Evolutionary conservation across 257 asterid species (phyloP).

Genomic region (Catharanthus roseus): DNA sequence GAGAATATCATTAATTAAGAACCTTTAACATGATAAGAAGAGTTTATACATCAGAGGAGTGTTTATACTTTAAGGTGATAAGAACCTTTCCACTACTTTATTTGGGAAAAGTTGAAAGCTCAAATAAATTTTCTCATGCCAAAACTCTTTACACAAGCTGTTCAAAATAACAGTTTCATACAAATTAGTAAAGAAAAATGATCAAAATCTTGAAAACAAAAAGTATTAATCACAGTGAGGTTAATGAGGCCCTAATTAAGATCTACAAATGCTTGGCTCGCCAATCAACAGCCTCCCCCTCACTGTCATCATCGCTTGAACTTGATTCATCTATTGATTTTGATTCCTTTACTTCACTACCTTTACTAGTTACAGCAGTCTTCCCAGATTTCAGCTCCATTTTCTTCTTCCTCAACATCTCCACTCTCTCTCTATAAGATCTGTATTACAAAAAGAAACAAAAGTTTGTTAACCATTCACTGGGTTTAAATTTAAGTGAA

Average conservation of each 20-base stretch:
- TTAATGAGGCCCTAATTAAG: neutral
- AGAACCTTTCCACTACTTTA: too few relatives aligned
- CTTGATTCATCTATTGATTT: constrained; percentile 35
- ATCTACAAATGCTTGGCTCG: constrained; percentile 73
- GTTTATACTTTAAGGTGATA: too few relatives aligned
- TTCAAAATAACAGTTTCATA: neutral
- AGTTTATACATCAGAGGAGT: too few relatives aligned
- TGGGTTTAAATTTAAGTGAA: neutral
- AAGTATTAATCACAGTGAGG: neutral
- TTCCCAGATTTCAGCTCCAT: constrained; percentile 63
- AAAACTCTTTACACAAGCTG: neutral
- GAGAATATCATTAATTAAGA: too few relatives aligned
- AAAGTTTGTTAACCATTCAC: neutral
- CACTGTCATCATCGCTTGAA: constrained; percentile 62
- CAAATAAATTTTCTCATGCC: neutral
- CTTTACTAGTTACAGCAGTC: constrained; percentile 38
- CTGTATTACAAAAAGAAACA: constrained; percentile 33
- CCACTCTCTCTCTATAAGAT: constrained; percentile 61
- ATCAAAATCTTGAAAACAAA: neutral
- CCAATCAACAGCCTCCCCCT: constrained; percentile 73
- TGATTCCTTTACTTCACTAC: constrained; percentile 17
- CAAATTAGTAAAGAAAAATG: neutral
- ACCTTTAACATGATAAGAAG: too few relatives aligned
- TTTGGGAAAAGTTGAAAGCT: too few relatives aligned
- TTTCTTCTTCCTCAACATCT: constrained; percentile 60